Evolutionary conservation across 1,139 yeast species (phyloP).

Genomic region (Diutina rugosa): DNA sequence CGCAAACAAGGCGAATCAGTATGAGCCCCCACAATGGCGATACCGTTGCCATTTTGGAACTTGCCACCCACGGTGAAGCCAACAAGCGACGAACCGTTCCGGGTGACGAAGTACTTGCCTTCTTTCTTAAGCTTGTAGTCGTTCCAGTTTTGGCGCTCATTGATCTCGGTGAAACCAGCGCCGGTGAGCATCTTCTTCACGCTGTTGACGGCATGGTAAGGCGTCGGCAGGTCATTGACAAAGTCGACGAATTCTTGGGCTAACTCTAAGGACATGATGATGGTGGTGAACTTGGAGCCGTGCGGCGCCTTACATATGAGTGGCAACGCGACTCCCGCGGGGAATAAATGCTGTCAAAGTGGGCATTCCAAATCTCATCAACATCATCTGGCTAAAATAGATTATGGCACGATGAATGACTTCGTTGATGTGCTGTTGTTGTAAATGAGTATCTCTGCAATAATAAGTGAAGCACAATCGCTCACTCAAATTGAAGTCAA

Average conservation of each 20-base stretch:
- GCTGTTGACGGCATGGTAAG: slow-evolving; percentile 79
- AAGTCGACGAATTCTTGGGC: slow-evolving; percentile 60
- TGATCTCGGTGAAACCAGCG: slow-evolving; percentile 63
- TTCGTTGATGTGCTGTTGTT: too few relatives aligned
- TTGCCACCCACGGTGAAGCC: slow-evolving; percentile 74
- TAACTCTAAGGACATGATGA: not conserved
- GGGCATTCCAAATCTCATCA: not conserved
- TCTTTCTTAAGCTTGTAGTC: slow-evolving; percentile 30
- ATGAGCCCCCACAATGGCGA: slow-evolving; percentile 87
- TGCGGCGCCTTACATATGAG: not conserved
- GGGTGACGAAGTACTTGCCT: slow-evolving; percentile 65
- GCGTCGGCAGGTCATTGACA: slow-evolving; percentile 82
- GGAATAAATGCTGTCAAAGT: not conserved
- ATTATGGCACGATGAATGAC: too few relatives aligned
- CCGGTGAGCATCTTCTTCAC: slow-evolving; percentile 38
- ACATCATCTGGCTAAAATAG: not conserved
- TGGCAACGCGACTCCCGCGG: not conserved
- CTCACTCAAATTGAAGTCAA: too few relatives aligned
- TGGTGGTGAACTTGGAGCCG: not conserved
- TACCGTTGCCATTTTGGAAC: slow-evolving; percentile 71
- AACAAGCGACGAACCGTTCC: slow-evolving; percentile 79
- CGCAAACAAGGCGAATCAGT: slow-evolving; percentile 91
- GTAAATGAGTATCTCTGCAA: too few relatives aligned
- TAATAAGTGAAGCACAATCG: too few relatives aligned
- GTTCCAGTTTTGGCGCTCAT: slow-evolving; percentile 66